Percentiles rank a stretch among this genome's conserved stretches.
These are phyloP conservation scores for Candida montana DNA, from an alignment of 805 yeast species.

Conservation along the genomic window DNA sequence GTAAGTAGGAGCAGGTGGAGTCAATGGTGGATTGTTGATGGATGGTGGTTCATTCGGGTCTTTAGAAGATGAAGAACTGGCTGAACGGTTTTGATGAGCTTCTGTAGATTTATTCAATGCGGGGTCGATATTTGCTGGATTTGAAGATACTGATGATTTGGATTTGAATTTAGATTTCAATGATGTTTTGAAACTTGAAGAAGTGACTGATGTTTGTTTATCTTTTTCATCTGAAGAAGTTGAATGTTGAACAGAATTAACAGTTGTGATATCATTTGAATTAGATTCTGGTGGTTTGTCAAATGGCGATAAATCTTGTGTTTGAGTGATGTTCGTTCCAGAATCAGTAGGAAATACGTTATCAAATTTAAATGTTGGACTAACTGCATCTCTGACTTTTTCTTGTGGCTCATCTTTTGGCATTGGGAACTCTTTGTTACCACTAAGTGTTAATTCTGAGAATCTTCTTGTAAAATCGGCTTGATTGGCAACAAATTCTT, in stretches of 20 bases:
- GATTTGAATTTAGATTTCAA: constrained; percentile 4
- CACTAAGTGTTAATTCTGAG: neutral
- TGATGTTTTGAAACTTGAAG: neutral
- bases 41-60: neutral
- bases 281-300: constrained; percentile 13
- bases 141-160: neutral
- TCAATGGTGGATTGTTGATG: neutral
- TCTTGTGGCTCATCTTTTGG: neutral
- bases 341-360: neutral
- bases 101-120: neutral
- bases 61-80: neutral
- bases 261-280: constrained; percentile 14
- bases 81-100: neutral
- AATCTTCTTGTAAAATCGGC: neutral
- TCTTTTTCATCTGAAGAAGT: constrained; percentile 15
- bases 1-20: constrained; percentile 5
- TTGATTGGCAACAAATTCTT: constrained; percentile 19
- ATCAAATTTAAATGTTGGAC: constrained; percentile 5
- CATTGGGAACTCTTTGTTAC: neutral
- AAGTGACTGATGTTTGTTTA: neutral
- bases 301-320: constrained; percentile 16
- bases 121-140: neutral
- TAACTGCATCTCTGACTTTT: neutral
- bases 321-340: too few species aligned
- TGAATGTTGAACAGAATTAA: constrained; percentile 16